These are phyloP conservation scores for Tolypocladium cylindrosporum DNA, from an alignment of 2,329 filamentous ascomycete genomes.

Conservation along the genomic window DNA sequence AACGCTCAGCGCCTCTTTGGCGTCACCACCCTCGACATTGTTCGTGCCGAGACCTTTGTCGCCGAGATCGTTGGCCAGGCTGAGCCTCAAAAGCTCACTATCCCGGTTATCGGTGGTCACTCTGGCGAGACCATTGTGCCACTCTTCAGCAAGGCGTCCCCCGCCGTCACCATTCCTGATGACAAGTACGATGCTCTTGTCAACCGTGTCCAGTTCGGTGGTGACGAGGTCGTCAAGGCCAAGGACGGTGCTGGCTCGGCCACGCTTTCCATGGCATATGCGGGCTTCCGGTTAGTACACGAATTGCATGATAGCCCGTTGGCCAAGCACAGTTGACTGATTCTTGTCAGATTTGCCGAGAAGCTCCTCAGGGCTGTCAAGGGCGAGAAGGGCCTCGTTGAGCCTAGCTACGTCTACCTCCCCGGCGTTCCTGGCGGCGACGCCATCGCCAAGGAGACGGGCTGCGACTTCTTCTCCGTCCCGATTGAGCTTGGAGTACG, in stretches of 20 bases:
- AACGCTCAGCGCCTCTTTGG: constrained; percentile 94
- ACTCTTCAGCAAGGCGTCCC: constrained; percentile 85
- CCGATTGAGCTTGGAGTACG: constrained; percentile 91
- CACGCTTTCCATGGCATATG: constrained; percentile 90
- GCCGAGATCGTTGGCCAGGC: constrained; percentile 74
- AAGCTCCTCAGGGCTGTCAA: constrained; percentile 80
- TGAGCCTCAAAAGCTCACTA: constrained; percentile 70
- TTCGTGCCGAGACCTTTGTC: constrained; percentile 95
- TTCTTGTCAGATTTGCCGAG: constrained; percentile 66
- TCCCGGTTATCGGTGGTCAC: constrained; percentile 94
- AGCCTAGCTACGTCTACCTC: constrained; percentile 94
- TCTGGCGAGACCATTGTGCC: constrained; percentile 97
- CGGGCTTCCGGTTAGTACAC: constrained; percentile 69
- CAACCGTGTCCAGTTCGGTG: constrained; percentile 94
- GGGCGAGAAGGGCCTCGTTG: constrained; percentile 86
- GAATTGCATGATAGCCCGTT: background rate
- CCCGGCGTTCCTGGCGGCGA: constrained; percentile 82
- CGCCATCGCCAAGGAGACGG: constrained; percentile 72
- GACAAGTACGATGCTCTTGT: constrained; percentile 88
- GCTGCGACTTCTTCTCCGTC: constrained; percentile 89
- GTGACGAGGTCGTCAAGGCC: constrained; percentile 92
- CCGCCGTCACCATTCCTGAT: constrained; percentile 67
- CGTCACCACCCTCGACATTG: constrained; percentile 97
- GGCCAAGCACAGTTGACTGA: constrained; percentile 5
- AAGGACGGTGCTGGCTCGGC: constrained; percentile 88